Percentiles rank a stretch among this genome's conserved stretches.
Conservation (phyloP, 2,329 filamentous ascomycete species). For the Anthostomella pinea region DNA sequence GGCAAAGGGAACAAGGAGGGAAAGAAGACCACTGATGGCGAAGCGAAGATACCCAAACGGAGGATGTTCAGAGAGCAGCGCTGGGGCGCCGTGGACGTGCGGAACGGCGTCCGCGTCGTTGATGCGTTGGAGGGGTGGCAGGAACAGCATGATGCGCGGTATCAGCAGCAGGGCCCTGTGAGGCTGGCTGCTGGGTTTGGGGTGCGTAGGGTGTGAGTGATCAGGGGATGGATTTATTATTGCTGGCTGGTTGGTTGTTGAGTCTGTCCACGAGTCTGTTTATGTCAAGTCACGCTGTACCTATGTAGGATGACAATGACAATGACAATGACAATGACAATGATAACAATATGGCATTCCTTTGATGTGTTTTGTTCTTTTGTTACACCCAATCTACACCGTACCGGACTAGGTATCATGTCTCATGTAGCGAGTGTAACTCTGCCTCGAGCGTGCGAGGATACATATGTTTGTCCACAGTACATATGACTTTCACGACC, state of each 20-base stretch:
- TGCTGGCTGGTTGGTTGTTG: no score
- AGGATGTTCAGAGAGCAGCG: slow-evolving; percentile 46
- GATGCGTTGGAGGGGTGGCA: slow-evolving; percentile 33
- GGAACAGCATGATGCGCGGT: slow-evolving; percentile 1
- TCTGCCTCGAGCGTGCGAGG: no score
- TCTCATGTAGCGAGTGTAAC: no score
- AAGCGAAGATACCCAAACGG: slow-evolving; percentile 15
- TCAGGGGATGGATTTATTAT: no score
- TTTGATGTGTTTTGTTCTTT: no score
- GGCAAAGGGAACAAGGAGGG: not conserved
- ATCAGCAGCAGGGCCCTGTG: slow-evolving; percentile 17
- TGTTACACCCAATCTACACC: no score
- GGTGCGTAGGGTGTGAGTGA: slow-evolving; percentile 28
- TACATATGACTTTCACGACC: no score
- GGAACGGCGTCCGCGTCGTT: slow-evolving; percentile 36
- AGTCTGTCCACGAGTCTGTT: no score
- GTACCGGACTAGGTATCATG: no score
- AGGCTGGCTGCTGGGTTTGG: slow-evolving; percentile 35
- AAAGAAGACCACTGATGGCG: slow-evolving; percentile 6
- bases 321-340: no score
- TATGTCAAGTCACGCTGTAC: not conserved
- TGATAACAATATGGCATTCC: no score
- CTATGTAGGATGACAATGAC: not conserved
- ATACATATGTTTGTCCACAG: no score
- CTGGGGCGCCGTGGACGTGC: slow-evolving; percentile 49